Percentiles rank a stretch among this genome's conserved stretches.
Evolutionary conservation across 441 rosid species (phyloP).

Genomic region (Eutrema salsugineum): DNA sequence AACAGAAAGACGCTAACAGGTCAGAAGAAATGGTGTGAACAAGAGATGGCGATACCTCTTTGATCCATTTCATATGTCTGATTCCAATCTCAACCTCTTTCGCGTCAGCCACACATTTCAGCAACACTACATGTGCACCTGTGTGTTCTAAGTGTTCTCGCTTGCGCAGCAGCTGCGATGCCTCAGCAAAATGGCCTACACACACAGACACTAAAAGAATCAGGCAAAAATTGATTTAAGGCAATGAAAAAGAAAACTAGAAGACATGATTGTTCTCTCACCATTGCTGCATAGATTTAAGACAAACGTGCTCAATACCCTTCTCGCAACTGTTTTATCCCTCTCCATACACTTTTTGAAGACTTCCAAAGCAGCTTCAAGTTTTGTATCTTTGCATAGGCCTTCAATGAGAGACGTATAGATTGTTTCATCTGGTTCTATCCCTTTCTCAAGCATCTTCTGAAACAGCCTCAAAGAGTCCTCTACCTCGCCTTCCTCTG

Average conservation of each 20-base stretch:
- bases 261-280: slow-evolving; percentile 12
- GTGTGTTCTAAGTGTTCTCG: slow-evolving; percentile 38
- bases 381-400: slow-evolving; percentile 58
- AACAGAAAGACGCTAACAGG: slow-evolving; percentile 45
- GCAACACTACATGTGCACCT: slow-evolving; percentile 54
- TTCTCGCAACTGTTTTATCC: slow-evolving; percentile 39
- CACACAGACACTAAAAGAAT: slow-evolving; percentile 11
- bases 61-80: slow-evolving; percentile 54
- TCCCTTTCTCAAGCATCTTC: slow-evolving; percentile 64
- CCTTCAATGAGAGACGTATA: slow-evolving; percentile 56
- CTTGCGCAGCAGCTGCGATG: slow-evolving; percentile 49
- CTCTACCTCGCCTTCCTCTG: slow-evolving; percentile 61
- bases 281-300: slow-evolving; percentile 58
- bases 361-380: slow-evolving; percentile 53
- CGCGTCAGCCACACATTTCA: slow-evolving; percentile 61
- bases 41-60: slow-evolving; percentile 41
- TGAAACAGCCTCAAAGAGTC: slow-evolving; percentile 65
- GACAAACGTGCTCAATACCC: slow-evolving; percentile 40
- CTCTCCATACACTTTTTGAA: slow-evolving; percentile 44
- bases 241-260: neutral
- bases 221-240: neutral
- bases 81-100: slow-evolving; percentile 46
- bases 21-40: slow-evolving; percentile 38
- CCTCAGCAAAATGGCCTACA: slow-evolving; percentile 58
- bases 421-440: slow-evolving; percentile 58